phyloP scores from a whole-genome alignment of 768 basidiomycete species.

The Cubamyces sp. region DNA sequence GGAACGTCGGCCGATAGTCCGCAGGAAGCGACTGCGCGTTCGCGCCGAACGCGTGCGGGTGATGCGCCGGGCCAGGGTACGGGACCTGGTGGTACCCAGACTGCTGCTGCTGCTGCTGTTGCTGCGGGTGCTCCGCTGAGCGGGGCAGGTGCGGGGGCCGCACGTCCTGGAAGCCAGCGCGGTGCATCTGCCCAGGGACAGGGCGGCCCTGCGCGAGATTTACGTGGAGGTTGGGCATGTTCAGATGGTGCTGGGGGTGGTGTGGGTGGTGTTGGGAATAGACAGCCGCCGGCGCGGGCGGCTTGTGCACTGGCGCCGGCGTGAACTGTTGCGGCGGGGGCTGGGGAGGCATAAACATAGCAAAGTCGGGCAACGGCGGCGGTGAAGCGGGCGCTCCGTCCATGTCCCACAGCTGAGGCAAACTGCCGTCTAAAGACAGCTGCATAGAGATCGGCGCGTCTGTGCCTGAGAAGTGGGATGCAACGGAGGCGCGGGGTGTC shows the following conservation, averaged over 20 bases:
- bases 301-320: constrained; percentile 10
- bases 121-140: background rate
- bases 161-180: background rate
- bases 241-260: background rate
- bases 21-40: background rate
- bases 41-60: background rate
- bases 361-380: constrained; percentile 19
- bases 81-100: background rate
- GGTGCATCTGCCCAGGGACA: background rate
- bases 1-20: constrained; percentile 15
- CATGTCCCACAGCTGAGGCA: constrained; percentile 25
- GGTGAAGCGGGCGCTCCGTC: constrained; percentile 24
- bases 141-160: constrained; percentile 4
- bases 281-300: background rate
- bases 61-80: too few relatives aligned
- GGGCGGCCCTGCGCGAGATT: background rate
- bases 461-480: background rate
- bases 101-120: background rate
- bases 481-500: background rate
- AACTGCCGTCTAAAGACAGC: constrained; percentile 16
- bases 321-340: constrained; percentile 8
- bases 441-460: constrained; percentile 1
- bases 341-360: constrained; percentile 11
- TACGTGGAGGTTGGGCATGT: background rate
- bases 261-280: background rate